These are phyloP conservation scores for Xylariales sp. DNA, from an alignment of 2,329 filamentous ascomycete species.

Conservation along the genomic window DNA sequence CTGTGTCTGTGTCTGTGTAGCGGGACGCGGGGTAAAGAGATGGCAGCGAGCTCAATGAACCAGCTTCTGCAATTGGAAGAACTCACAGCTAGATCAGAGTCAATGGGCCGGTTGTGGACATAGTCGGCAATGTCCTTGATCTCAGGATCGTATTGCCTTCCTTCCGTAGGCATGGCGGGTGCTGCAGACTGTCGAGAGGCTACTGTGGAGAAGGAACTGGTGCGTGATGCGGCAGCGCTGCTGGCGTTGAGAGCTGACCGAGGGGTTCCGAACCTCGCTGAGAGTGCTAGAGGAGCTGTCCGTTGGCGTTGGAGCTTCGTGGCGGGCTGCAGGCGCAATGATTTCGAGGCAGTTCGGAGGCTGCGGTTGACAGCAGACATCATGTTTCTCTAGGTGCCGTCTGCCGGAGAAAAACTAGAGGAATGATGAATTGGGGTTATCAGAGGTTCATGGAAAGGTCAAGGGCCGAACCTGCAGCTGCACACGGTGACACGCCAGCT, in stretches of 20 bases:
- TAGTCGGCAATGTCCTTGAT: slow-evolving; percentile 94
- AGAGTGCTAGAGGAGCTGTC: slow-evolving; percentile 14
- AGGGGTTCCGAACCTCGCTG: slow-evolving; percentile 21
- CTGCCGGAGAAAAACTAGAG: not conserved
- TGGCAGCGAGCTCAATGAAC: too few relatives aligned
- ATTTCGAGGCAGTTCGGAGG: slow-evolving; percentile 50
- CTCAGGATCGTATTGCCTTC: slow-evolving; percentile 77
- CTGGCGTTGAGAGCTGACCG: slow-evolving; percentile 18
- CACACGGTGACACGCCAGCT: slow-evolving; percentile 2
- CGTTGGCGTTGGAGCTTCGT: not conserved
- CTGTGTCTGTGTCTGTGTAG: not conserved
- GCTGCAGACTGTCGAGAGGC: slow-evolving; percentile 42
- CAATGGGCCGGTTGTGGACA: slow-evolving; percentile 85
- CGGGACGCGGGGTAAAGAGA: slow-evolving; percentile 16
- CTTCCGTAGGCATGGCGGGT: slow-evolving; percentile 44
- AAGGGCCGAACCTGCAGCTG: too few relatives aligned
- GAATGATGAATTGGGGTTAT: not conserved
- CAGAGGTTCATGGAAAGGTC: not conserved
- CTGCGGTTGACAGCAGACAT: slow-evolving; percentile 54
- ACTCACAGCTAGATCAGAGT: slow-evolving; percentile 88
- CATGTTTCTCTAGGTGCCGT: not conserved
- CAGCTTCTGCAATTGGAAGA: too few relatives aligned
- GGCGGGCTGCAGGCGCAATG: slow-evolving; percentile 42
- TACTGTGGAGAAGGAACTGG: slow-evolving; percentile 45
- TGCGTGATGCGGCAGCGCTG: slow-evolving; percentile 30